Evolutionary conservation across 2,329 filamentous ascomycete genomes (phyloP).

Genomic region (Penicillium sp.): DNA sequence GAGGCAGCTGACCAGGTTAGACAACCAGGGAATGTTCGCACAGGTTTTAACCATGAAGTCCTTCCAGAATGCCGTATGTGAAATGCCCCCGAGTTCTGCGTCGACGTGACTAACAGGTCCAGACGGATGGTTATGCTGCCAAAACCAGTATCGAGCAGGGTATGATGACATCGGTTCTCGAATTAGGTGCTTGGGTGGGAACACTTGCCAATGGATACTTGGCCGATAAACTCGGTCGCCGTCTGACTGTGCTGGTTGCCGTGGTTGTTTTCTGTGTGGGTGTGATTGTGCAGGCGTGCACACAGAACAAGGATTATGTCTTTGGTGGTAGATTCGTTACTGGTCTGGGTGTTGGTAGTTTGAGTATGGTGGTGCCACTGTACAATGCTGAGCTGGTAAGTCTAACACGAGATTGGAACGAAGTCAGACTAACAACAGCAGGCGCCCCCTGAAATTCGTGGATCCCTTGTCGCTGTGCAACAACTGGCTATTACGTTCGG

Average conservation of each 20-base stretch:
- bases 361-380: constrained; percentile 44
- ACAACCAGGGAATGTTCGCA: constrained; percentile 76
- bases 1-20: constrained; percentile 13
- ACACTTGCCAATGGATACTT: constrained; percentile 39
- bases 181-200: constrained; percentile 42
- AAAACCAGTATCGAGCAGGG: constrained; percentile 30
- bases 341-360: constrained; percentile 44
- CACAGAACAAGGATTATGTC: constrained; percentile 31
- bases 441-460: constrained; percentile 45
- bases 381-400: constrained; percentile 39
- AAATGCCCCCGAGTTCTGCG: neutral
- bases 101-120: neutral
- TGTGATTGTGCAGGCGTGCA: constrained; percentile 40
- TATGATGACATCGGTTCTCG: constrained; percentile 42
- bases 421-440: constrained; percentile 9
- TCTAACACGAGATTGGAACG: neutral
- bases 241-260: constrained; percentile 34
- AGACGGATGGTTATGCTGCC: constrained; percentile 31
- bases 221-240: constrained; percentile 37
- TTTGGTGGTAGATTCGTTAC: constrained; percentile 44
- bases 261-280: constrained; percentile 38
- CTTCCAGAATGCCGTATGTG: constrained; percentile 47
- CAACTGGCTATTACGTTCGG: constrained; percentile 47
- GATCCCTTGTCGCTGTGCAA: constrained; percentile 43
- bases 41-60: constrained; percentile 59